These are phyloP conservation scores for Colletotrichum cordylinicola DNA, from an alignment of 2,329 filamentous ascomycete species.

Conservation along the genomic window DNA sequence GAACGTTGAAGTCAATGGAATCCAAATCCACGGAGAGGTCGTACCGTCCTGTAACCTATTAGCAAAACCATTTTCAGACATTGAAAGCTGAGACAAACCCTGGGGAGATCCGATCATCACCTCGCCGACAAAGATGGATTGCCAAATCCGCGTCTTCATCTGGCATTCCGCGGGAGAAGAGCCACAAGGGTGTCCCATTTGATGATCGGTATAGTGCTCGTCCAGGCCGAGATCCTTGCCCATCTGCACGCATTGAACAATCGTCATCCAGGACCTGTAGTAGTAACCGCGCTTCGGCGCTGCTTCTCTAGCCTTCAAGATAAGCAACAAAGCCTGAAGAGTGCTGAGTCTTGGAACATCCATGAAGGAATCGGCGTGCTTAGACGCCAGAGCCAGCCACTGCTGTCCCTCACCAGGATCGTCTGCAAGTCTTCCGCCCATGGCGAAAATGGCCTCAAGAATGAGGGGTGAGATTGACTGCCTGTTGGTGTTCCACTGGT, in stretches of 20 bases:
- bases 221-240: conserved; percentile 89
- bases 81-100: conserved; percentile 57
- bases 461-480: conserved; percentile 88
- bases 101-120: conserved; percentile 93
- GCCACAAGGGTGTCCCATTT: conserved; percentile 73
- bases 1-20: conserved; percentile 76
- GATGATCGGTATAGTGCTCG: conserved; percentile 83
- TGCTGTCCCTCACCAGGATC: conserved; percentile 85
- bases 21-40: conserved; percentile 79
- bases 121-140: conserved; percentile 84
- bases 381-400: conserved; percentile 89
- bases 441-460: conserved; percentile 89
- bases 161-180: conserved; percentile 77
- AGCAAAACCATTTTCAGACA: not conserved
- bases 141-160: conserved; percentile 88
- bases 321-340: conserved; percentile 84
- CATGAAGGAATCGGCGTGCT: conserved; percentile 92
- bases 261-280: conserved; percentile 95
- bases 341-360: conserved; percentile 90
- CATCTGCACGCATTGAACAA: conserved; percentile 92
- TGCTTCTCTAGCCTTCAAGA: conserved; percentile 91
- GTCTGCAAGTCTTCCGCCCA: conserved; percentile 82
- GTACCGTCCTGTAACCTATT: conserved; percentile 65
- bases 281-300: conserved; percentile 93
- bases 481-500: conserved; percentile 85